Conservation (phyloP, 305 asterid species). For the Fraxinus sp. region DNA sequence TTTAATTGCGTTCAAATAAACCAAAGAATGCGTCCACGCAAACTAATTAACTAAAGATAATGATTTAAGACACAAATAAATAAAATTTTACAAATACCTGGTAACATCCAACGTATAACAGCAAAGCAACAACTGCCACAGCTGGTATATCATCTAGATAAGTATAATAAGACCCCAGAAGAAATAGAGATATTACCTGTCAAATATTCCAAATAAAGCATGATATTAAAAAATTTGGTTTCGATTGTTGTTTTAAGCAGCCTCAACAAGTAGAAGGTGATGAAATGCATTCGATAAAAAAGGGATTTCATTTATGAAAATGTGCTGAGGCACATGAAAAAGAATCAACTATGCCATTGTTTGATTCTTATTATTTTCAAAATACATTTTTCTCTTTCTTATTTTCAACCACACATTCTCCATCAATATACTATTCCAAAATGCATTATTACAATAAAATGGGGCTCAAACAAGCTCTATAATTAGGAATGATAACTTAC, state of each 20-base stretch:
- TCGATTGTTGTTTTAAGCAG: not conserved
- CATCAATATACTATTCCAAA: too few relatives aligned
- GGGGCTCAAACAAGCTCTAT: not conserved
- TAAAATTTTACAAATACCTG: slow-evolving; percentile 48
- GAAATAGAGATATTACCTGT: slow-evolving; percentile 82
- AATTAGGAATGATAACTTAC: slow-evolving; percentile 45
- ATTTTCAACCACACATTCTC: too few relatives aligned
- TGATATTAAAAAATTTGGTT: slow-evolving; percentile 12
- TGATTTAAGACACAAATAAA: not conserved
- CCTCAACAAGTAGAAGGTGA: not conserved
- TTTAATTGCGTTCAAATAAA: not conserved
- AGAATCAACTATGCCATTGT: not conserved
- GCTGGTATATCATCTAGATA: slow-evolving; percentile 59
- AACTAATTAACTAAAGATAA: not conserved
- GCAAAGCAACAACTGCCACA: slow-evolving; percentile 80
- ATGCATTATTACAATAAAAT: too few relatives aligned
- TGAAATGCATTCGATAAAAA: not conserved
- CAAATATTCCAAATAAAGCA: slow-evolving; percentile 25
- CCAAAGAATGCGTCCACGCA: not conserved
- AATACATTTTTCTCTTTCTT: too few relatives aligned
- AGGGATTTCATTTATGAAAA: not conserved
- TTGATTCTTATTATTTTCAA: too few relatives aligned
- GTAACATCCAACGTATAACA: slow-evolving; percentile 88
- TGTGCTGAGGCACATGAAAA: not conserved
- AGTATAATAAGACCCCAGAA: slow-evolving; percentile 87